Percentiles rank a stretch among this genome's conserved stretches.
Evolutionary conservation across 352 stramenopile genomes (phyloP).

Genomic region (Phytopythium oedochilum): DNA sequence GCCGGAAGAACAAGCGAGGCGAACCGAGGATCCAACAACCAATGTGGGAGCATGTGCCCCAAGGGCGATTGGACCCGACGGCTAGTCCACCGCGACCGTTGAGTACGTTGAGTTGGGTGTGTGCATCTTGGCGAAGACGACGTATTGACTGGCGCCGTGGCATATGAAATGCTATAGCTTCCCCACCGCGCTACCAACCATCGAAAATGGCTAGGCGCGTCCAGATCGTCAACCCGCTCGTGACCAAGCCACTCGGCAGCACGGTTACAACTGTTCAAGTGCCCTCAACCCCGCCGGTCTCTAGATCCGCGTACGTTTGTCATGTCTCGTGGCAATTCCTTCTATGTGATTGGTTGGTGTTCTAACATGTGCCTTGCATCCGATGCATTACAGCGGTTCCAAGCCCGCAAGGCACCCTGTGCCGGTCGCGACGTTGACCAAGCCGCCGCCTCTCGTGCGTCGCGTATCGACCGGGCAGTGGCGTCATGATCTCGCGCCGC

Average conservation of each 20-base stretch:
- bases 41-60: constrained; percentile 29
- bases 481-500: constrained; percentile 47
- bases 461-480: constrained; percentile 38
- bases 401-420: neutral
- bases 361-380: neutral
- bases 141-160: neutral
- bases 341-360: too few species aligned
- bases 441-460: constrained; percentile 35
- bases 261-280: neutral
- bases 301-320: neutral
- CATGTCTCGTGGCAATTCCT: too few species aligned
- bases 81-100: constrained; percentile 22
- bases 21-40: constrained; percentile 21
- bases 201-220: constrained; percentile 3
- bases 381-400: neutral
- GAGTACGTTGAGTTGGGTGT: constrained; percentile 1
- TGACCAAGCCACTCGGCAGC: neutral
- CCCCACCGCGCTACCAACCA: constrained; percentile 13
- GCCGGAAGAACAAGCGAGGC: constrained; percentile 24
- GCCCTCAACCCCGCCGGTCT: neutral
- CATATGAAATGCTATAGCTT: constrained; percentile 5
- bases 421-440: constrained; percentile 3
- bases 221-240: neutral
- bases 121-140: neutral
- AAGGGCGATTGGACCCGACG: constrained; percentile 28